phyloP scores from a whole-genome alignment of 2,329 filamentous ascomycete genomes.

The Dendryphion nanum region DNA sequence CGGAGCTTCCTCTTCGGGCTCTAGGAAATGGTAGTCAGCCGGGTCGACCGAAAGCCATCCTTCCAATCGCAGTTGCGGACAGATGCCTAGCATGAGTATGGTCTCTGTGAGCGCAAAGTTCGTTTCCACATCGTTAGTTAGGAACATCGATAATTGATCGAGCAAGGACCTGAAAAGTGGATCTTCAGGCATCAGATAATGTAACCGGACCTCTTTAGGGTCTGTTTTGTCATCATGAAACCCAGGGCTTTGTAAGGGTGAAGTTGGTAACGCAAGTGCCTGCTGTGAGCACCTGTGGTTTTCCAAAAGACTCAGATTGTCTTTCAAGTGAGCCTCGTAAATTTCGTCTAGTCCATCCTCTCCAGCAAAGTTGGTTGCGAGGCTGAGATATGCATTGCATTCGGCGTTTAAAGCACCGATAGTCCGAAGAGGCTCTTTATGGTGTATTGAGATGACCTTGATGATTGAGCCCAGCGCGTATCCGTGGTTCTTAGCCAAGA shows the following conservation, averaged over 20 bases:
- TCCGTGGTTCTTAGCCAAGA: conserved; percentile 81
- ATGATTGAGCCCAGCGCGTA: conserved; percentile 80
- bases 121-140: conserved; percentile 85
- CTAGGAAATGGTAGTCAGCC: conserved; percentile 39
- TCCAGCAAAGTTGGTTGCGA: conserved; percentile 68
- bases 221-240: conserved; percentile 51
- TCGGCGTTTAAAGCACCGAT: conserved; percentile 74
- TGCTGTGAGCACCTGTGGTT: conserved; percentile 71
- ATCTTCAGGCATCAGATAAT: conserved; percentile 61
- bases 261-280: conserved; percentile 63
- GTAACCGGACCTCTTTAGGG: conserved; percentile 62
- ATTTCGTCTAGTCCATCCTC: conserved; percentile 69
- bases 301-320: conserved; percentile 68
- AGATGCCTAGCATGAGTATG: conserved; percentile 77
- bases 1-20: conserved; percentile 18
- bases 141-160: conserved; percentile 72
- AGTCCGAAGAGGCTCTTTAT: conserved; percentile 60
- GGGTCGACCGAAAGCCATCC: conserved; percentile 85
- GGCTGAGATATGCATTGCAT: conserved; percentile 66
- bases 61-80: conserved; percentile 80
- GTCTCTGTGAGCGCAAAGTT: conserved; percentile 86
- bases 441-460: conserved; percentile 60
- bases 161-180: conserved; percentile 53
- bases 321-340: conserved; percentile 70
- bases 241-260: conserved; percentile 52